Conservation (phyloP, 768 basidiomycete species). For the Rossbeevera mucosa region DNA sequence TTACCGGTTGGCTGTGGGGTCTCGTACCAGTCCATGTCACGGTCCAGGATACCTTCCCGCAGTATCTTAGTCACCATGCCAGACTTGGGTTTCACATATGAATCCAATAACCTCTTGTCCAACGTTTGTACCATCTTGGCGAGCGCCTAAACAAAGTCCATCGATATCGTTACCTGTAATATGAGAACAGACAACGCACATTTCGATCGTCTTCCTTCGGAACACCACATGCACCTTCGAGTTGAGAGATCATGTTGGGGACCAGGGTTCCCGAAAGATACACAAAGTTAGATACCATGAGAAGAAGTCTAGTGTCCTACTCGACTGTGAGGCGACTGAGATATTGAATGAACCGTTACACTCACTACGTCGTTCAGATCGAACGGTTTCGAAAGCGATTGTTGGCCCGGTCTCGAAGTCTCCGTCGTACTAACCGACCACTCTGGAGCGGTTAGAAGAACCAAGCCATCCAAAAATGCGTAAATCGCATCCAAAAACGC, state of each 20-base stretch:
- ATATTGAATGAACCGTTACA: conserved; percentile 1
- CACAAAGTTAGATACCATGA: conserved; percentile 86
- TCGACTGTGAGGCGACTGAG: conserved; percentile 1
- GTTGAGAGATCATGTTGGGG: conserved; percentile 73
- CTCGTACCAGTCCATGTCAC: conserved; percentile 89
- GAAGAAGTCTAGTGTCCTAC: conserved; percentile 82
- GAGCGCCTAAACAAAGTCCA: conserved; percentile 46
- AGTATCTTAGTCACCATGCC: conserved; percentile 61
- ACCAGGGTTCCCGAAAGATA: conserved; percentile 67
- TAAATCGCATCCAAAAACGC: conserved; percentile 85
- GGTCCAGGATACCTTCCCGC: conserved; percentile 73
- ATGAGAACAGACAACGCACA: conserved; percentile 36
- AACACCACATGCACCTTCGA: conserved; percentile 72
- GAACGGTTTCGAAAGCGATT: conserved; percentile 32
- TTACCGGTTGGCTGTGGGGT: conserved; percentile 87
- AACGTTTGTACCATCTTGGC: conserved; percentile 75
- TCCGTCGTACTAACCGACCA: conserved; percentile 36
- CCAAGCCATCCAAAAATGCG: conserved; percentile 81
- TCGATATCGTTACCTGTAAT: not conserved
- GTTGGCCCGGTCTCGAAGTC: conserved; percentile 6
- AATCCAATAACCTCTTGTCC: conserved; percentile 85
- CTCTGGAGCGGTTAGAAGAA: conserved; percentile 72
- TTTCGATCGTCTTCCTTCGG: conserved; percentile 69
- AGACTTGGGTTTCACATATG: conserved; percentile 82
- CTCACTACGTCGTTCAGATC: conserved; percentile 62